Percentiles rank a stretch among this genome's conserved stretches.
These are phyloP conservation scores for Zanthoxylum bungeanum DNA, from an alignment of 345 rosid species.

Conservation along the genomic window DNA sequence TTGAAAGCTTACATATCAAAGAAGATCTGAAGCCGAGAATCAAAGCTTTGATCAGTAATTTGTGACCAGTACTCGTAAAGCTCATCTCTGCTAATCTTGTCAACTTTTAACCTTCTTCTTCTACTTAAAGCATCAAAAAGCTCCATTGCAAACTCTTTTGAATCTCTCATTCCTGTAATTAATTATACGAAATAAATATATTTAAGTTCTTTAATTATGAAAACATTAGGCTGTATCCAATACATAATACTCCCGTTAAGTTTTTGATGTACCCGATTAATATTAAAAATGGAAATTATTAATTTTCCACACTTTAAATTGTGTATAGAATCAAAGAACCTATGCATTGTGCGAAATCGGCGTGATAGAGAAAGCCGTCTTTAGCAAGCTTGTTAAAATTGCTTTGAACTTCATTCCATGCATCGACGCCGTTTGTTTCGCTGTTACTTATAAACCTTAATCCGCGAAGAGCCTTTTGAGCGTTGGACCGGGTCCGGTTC, in stretches of 20 bases:
- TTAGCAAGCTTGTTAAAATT: slow-evolving; percentile 73
- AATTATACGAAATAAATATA: too few relatives aligned
- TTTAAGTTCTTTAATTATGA: too few relatives aligned
- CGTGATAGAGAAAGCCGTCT: slow-evolving; percentile 68
- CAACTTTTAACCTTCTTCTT: slow-evolving; percentile 70
- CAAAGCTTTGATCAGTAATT: slow-evolving; percentile 92
- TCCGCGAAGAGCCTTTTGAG: slow-evolving; percentile 89
- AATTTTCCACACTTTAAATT: too few relatives aligned
- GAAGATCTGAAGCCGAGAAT: slow-evolving; percentile 99
- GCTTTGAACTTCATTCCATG: slow-evolving; percentile 70
- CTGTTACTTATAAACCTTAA: slow-evolving; percentile 76
- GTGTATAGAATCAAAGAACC: too few relatives aligned
- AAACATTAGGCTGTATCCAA: too few relatives aligned
- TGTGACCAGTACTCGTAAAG: slow-evolving; percentile 90
- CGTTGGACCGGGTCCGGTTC: slow-evolving; percentile 83
- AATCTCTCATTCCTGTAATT: slow-evolving; percentile 88
- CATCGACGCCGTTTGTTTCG: slow-evolving; percentile 50
- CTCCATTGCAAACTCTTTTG: slow-evolving; percentile 80
- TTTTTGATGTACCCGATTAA: too few relatives aligned
- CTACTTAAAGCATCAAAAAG: slow-evolving; percentile 89
- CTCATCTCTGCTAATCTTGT: slow-evolving; percentile 79
- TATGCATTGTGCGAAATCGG: slow-evolving; percentile 97
- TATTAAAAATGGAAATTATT: too few relatives aligned
- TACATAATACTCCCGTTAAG: too few relatives aligned
- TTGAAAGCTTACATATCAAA: slow-evolving; percentile 77